Conservation (phyloP, 176 grass and related monocot species). For the Oryza brachyantha region DNA sequence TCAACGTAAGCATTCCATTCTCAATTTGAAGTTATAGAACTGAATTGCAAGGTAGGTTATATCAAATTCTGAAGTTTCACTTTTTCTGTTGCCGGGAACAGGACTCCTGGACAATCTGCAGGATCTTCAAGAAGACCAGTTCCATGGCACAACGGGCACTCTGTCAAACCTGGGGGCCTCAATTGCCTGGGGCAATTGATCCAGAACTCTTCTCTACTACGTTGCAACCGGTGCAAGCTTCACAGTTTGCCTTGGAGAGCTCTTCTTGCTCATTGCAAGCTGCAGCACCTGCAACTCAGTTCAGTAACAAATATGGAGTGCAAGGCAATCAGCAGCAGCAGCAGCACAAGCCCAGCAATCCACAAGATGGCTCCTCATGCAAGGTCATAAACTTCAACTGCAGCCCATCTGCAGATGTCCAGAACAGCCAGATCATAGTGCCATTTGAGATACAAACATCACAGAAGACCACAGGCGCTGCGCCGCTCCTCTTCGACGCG, state of each 20-base stretch:
- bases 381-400: conserved; percentile 50
- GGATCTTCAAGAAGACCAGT: conserved; percentile 92
- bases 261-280: conserved; percentile 38
- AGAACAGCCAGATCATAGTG: conserved; percentile 35
- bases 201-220: conserved; percentile 40
- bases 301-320: conserved; percentile 38
- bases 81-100: conserved; percentile 36
- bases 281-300: conserved; percentile 37
- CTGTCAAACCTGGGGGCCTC: conserved; percentile 53
- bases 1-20: conserved; percentile 55
- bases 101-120: conserved; percentile 95
- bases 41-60: conserved; percentile 11
- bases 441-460: conserved; percentile 42
- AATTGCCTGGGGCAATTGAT: conserved; percentile 35
- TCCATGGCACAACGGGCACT: conserved; percentile 77
- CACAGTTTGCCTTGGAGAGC: conserved; percentile 56
- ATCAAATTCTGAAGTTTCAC: conserved; percentile 3
- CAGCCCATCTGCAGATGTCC: conserved; percentile 35
- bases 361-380: conserved; percentile 46
- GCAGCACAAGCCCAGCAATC: conserved; percentile 16
- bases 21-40: background rate
- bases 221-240: conserved; percentile 33
- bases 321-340: conserved; percentile 44
- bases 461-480: conserved; percentile 23
- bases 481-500: conserved; percentile 44